Base-by-base conservation (phyloP, 1,284 basidiomycete species). In the Volvariella surrecta region DNA sequence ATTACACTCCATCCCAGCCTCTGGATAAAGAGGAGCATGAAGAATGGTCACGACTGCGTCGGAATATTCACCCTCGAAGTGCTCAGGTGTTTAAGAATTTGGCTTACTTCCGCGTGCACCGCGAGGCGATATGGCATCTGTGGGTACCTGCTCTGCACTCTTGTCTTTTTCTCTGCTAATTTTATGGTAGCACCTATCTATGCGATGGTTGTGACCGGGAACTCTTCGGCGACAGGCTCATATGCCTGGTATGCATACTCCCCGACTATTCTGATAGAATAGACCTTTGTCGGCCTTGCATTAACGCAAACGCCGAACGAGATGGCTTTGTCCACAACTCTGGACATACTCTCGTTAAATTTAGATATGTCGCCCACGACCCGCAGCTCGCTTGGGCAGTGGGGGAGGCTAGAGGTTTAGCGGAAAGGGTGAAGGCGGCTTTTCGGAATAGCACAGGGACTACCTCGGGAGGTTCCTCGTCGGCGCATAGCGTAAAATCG, bases 211-310 rank as follows among this genome's bases (percentile, higher is more conserved):
- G 62, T 42, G 58, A 56, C 40, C 49, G 56, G 20, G 48, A 58
- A 32, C 58, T 64, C 3, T 56, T 55, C 2, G 58, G 58, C 45
- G 52, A 51, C 41, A 48, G 61, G 32, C 51, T 59, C 18, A 40
- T 62, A 2, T 63, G 62, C 44, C 45, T 62, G 6, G 50, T 57
- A 10, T 63, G 61, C 43, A 58, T 61, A 45, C 51, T 57, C 3
- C 57, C 59, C 11, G 57, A 62, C 38, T 51, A 59, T 9, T 58
- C 57, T 1, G 60, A 62, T 41, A 60, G 60, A 39, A 59, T 64
- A 21, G 60, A 64, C 32, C 46, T 64, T 2, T 64, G 62, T 40
- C 50, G 51, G 15, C 48, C 49, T 2, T 62, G 61, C 44, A 48
- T 56, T 10, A 55, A 61, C 31, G 56, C 52, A 37, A 45, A 57